Conservation (phyloP, 345 rosid species). For the Salix arbutifolia region DNA sequence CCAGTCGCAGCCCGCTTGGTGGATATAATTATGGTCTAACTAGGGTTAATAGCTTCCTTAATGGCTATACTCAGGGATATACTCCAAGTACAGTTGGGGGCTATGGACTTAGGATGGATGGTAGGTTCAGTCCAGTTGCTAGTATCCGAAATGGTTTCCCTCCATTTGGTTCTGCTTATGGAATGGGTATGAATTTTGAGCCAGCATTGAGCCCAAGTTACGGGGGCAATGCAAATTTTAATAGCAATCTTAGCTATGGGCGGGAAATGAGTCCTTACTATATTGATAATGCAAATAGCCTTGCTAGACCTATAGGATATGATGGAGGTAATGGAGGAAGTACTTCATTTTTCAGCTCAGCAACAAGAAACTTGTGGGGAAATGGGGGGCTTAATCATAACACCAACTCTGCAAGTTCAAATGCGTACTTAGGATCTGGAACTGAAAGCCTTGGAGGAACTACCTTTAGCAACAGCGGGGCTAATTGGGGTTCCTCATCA, state of each 20-base stretch:
- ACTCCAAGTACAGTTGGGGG: slow-evolving; percentile 55
- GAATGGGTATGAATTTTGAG: slow-evolving; percentile 60
- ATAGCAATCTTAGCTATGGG: slow-evolving; percentile 48
- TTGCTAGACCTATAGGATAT: slow-evolving; percentile 47
- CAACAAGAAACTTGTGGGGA: slow-evolving; percentile 64
- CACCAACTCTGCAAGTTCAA: slow-evolving; percentile 39
- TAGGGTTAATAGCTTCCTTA: slow-evolving; percentile 56
- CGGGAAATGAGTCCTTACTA: slow-evolving; percentile 64
- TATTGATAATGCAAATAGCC: slow-evolving; percentile 53
- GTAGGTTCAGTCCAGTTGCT: slow-evolving; percentile 53
- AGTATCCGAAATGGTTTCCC: slow-evolving; percentile 61
- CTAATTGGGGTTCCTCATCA: slow-evolving; percentile 52
- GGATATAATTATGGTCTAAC: slow-evolving; percentile 60
- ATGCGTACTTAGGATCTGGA: slow-evolving; percentile 48
- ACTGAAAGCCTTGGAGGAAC: slow-evolving; percentile 47
- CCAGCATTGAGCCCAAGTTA: slow-evolving; percentile 45
- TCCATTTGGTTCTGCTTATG: slow-evolving; percentile 57
- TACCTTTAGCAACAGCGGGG: slow-evolving; percentile 38
- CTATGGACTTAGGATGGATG: slow-evolving; percentile 63
- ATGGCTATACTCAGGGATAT: slow-evolving; percentile 63
- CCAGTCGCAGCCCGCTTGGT: slow-evolving; percentile 62
- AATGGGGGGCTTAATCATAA: slow-evolving; percentile 50
- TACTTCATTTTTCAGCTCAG: slow-evolving; percentile 67
- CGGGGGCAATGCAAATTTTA: slow-evolving; percentile 51
- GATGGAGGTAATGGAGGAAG: slow-evolving; percentile 66